Percentiles rank a stretch among this genome's conserved stretches.
Conservation (phyloP, 2,329 filamentous ascomycete species). For the Cordyceps cateniannulata region DNA sequence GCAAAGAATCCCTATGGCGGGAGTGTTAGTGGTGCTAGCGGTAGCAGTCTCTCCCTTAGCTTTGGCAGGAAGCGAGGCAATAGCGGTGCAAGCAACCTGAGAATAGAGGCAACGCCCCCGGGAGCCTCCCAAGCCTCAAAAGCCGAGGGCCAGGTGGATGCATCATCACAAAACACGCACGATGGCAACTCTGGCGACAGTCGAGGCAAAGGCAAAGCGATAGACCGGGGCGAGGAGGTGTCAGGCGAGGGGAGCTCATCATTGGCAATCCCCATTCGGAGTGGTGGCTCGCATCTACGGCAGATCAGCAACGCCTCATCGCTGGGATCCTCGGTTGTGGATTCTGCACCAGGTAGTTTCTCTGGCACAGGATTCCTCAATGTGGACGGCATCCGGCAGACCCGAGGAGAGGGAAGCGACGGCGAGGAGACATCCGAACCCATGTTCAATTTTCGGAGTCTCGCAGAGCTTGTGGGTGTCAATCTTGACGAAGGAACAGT, state of each 20-base stretch:
- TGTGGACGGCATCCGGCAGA: constrained; percentile 32
- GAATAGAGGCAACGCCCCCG: constrained; percentile 48
- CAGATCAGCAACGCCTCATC: constrained; percentile 87
- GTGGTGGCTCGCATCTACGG: constrained; percentile 64
- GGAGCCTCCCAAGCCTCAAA: constrained; percentile 30
- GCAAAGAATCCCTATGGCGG: constrained; percentile 29
- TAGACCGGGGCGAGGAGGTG: constrained; percentile 45
- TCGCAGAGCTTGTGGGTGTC: constrained; percentile 76
- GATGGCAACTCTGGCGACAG: constrained; percentile 22
- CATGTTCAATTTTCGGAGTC: constrained; percentile 85
- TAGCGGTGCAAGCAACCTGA: constrained; percentile 52
- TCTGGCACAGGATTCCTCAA: constrained; percentile 27
- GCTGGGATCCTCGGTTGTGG: constrained; percentile 67
- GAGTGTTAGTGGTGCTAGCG: constrained; percentile 41
- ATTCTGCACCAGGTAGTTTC: constrained; percentile 55
- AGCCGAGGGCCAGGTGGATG: constrained; percentile 15
- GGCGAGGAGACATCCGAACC: constrained; percentile 56
- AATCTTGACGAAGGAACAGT: constrained; percentile 43
- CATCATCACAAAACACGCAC: constrained; percentile 18
- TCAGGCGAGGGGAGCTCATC: constrained; percentile 22
- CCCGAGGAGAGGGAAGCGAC: constrained; percentile 42
- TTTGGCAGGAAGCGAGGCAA: constrained; percentile 54
- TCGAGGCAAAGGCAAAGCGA: constrained; percentile 60
- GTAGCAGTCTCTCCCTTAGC: constrained; percentile 58
- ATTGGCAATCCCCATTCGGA: constrained; percentile 39